A percentile compares a stretch with the other conserved stretches of the same genome.
Evolutionary conservation across 495 filamentous ascomycete genomes (phyloP).

Genomic region (Penicillium malachiteum): DNA sequence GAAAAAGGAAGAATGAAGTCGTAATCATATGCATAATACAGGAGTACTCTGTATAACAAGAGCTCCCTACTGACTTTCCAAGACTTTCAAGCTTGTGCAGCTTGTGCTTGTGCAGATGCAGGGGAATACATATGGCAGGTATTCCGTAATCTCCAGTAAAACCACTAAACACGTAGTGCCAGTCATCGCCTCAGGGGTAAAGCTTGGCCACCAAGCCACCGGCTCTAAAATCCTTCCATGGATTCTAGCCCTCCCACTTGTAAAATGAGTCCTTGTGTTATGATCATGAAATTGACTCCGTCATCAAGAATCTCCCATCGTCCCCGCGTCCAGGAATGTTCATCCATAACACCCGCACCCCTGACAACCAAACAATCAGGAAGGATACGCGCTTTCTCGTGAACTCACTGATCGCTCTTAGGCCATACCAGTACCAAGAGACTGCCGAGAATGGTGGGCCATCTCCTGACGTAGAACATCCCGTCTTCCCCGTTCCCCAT

Average conservation of each 20-base stretch:
- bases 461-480: not conserved
- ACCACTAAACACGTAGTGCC: no score
- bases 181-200: conserved; percentile 3
- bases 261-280: not conserved
- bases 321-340: conserved; percentile 17
- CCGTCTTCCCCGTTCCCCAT: not conserved
- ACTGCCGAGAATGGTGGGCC: not conserved
- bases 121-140: no score
- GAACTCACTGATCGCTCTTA: not conserved
- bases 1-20: not conserved
- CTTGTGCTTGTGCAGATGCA: no score
- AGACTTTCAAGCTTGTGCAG: no score
- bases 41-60: no score
- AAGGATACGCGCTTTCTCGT: not conserved
- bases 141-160: no score
- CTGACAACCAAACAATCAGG: conserved; percentile 12
- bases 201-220: conserved; percentile 7
- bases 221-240: not conserved
- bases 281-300: not conserved
- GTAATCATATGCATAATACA: not conserved
- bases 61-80: no score
- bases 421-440: not conserved
- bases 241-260: conserved; percentile 1
- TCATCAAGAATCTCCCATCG: conserved; percentile 12
- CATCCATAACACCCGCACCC: conserved; percentile 19